These are phyloP conservation scores for Solanum chaucha DNA, from an alignment of 257 asterid species.

Conservation along the genomic window DNA sequence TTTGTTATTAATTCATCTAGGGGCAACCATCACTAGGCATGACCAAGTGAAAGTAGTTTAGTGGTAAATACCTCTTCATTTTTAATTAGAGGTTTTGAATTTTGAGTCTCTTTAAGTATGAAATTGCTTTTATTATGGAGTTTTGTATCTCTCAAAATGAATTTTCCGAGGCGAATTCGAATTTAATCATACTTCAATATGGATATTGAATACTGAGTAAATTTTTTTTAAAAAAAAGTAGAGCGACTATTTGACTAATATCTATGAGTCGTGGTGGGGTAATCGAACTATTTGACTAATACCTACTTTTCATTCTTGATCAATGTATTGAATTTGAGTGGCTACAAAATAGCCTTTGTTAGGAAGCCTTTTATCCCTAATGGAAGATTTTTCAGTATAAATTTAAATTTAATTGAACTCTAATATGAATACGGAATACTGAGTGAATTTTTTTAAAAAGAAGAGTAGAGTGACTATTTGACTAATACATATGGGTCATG, in stretches of 20 bases:
- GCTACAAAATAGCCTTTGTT: too few relatives aligned
- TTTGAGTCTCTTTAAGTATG: too few relatives aligned
- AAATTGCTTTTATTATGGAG: not conserved
- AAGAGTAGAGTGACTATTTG: not conserved
- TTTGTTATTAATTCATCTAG: not conserved
- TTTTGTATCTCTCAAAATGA: rapidly evolving
- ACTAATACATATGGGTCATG: not conserved
- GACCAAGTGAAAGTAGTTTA: too few relatives aligned
- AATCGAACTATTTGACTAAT: not conserved
- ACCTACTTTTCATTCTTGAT: not conserved
- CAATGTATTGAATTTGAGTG: too few relatives aligned
- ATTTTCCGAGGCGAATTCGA: rapidly evolving
- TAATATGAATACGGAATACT: too few relatives aligned
- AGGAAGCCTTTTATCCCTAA: rapidly evolving
- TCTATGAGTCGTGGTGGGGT: too few relatives aligned
- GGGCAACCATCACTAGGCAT: not conserved
- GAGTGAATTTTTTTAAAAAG: not conserved
- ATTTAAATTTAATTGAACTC: too few relatives aligned
- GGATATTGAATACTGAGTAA: too few relatives aligned
- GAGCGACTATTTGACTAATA: not conserved
- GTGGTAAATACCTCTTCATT: too few relatives aligned
- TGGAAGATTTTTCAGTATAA: rapidly evolving
- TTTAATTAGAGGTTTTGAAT: rapidly evolving
- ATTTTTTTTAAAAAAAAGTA: too few relatives aligned
- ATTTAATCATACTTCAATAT: too few relatives aligned